These are phyloP conservation scores for Pseudomonodictys pantanalensis DNA, from an alignment of 495 filamentous ascomycete species.

Conservation along the genomic window DNA sequence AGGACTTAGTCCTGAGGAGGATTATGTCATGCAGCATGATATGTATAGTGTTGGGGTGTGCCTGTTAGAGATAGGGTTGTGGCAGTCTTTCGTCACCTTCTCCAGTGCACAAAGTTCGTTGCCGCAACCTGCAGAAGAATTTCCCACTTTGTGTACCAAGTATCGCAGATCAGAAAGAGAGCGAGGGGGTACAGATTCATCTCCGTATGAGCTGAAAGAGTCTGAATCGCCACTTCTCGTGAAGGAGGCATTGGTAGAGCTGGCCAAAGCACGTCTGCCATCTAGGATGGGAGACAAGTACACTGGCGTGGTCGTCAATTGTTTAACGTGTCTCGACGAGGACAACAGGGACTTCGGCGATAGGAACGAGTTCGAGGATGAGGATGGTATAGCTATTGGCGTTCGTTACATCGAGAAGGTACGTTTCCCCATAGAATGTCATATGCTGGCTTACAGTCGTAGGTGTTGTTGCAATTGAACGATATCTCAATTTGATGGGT, in stretches of 20 bases:
- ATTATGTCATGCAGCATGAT: conserved; percentile 61
- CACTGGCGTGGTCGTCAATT: conserved; percentile 49
- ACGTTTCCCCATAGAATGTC: too few relatives aligned
- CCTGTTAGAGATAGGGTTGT: conserved; percentile 61
- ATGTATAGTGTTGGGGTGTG: conserved; percentile 63
- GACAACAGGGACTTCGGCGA: conserved; percentile 49
- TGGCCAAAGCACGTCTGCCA: conserved; percentile 47
- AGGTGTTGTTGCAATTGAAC: too few relatives aligned
- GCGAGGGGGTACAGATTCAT: conserved; percentile 18
- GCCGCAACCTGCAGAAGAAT: neutral
- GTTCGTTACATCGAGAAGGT: too few relatives aligned
- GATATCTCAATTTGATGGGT: too few relatives aligned
- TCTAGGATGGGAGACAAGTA: conserved; percentile 51
- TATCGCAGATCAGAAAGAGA: conserved; percentile 9
- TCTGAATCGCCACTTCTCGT: too few relatives aligned
- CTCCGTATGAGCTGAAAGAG: too few relatives aligned
- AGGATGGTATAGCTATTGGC: conserved; percentile 42
- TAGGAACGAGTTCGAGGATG: conserved; percentile 48
- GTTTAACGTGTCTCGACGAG: conserved; percentile 55
- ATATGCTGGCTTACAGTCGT: too few relatives aligned
- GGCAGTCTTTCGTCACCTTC: conserved; percentile 48
- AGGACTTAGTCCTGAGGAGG: conserved; percentile 42
- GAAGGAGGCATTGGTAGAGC: conserved; percentile 44
- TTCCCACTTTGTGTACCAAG: neutral
- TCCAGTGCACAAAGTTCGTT: neutral